A percentile compares a stretch with the other conserved stretches of the same genome.
phyloP scores from a whole-genome alignment of 345 rosid species.

The Eutrema japonicum region DNA sequence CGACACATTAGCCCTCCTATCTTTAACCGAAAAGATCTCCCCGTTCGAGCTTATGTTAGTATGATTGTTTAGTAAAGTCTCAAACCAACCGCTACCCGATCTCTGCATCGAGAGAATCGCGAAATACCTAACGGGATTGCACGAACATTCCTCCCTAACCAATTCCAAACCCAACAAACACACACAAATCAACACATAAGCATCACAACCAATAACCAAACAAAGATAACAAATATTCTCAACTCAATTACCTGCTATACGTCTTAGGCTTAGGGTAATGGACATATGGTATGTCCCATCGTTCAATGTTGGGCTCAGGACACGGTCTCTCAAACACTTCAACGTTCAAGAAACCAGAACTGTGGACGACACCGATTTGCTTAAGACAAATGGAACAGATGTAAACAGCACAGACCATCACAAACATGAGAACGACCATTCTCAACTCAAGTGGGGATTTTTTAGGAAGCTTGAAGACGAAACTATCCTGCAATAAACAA shows the following conservation, averaged over 20 bases:
- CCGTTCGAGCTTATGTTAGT: conserved; percentile 97
- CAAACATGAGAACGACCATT: conserved; percentile 80
- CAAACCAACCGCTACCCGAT: conserved; percentile 99
- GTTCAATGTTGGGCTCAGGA: conserved; percentile 74
- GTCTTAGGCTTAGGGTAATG: conserved; percentile 86
- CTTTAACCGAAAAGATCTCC: conserved; percentile 92
- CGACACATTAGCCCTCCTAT: conserved; percentile 77
- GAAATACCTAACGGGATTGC: conserved; percentile 92
- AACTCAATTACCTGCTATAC: conserved; percentile 62
- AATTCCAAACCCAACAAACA: conserved; percentile 2
- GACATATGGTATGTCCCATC: conserved; percentile 90
- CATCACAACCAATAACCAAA: not conserved
- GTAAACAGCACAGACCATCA: conserved; percentile 81
- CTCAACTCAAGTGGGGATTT: conserved; percentile 81
- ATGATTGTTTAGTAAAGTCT: conserved; percentile 90
- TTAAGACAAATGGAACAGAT: conserved; percentile 81
- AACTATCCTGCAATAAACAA: conserved; percentile 64
- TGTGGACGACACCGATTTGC: conserved; percentile 65
- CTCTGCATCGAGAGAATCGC: conserved; percentile 99
- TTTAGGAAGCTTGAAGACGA: conserved; percentile 72
- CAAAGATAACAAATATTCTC: conserved; percentile 23
- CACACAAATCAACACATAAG: not conserved
- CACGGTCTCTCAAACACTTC: conserved; percentile 67
- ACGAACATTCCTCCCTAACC: conserved; percentile 82
- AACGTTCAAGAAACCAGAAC: conserved; percentile 54